Conservation (phyloP, 2,329 filamentous ascomycete genomes). For the Chaetomium sp. region DNA sequence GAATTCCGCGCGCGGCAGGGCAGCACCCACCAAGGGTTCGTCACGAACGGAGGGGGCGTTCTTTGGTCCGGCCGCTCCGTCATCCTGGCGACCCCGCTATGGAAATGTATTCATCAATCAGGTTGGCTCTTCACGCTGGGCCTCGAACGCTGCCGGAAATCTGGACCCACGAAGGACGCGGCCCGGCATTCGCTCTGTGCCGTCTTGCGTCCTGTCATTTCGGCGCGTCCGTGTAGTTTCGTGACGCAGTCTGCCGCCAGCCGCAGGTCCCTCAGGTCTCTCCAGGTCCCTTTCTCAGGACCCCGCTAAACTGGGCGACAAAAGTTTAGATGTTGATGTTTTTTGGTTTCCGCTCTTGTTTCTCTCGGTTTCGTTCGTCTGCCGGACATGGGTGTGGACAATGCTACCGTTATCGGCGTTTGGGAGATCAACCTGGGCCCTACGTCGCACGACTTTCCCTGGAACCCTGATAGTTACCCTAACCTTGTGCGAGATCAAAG, state of each 20-base stretch:
- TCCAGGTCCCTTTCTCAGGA: neutral
- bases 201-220: conserved; percentile 25
- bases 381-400: conserved; percentile 11
- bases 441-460: conserved; percentile 21
- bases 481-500: neutral
- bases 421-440: conserved; percentile 1
- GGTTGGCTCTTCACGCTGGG: conserved; percentile 8
- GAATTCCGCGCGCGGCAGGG: conserved; percentile 16
- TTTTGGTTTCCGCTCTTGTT: neutral
- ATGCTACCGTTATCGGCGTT: conserved; percentile 9
- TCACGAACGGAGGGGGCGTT: conserved; percentile 4
- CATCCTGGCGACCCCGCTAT: conserved; percentile 10
- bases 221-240: conserved; percentile 18
- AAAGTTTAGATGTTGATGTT: neutral
- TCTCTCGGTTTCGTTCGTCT: neutral
- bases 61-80: conserved; percentile 16
- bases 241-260: conserved; percentile 1
- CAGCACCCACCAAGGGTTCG: conserved; percentile 13
- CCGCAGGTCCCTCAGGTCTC: neutral
- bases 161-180: conserved; percentile 15
- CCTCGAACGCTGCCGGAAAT: conserved; percentile 16
- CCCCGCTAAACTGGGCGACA: neutral
- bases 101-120: neutral
- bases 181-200: conserved; percentile 17
- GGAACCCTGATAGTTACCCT: conserved; percentile 1